Evolutionary conservation across 2,329 filamentous ascomycete genomes (phyloP), one percentile per base, ranked within the genome.

Genomic region (Colletotrichum sp.): DNA sequence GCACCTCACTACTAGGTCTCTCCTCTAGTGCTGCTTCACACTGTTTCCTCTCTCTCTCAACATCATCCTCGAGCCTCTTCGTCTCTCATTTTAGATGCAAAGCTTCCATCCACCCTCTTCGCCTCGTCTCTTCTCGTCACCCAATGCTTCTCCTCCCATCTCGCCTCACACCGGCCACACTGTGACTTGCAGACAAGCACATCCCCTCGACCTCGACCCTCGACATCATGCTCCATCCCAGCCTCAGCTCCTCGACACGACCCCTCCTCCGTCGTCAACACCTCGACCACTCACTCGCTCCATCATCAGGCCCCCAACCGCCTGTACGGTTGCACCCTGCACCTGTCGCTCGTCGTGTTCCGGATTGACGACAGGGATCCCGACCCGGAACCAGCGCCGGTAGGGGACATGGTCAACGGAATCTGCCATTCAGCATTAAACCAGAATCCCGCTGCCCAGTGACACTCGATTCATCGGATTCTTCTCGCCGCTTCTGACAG

Each of bases 301-400:
- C 28, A 16, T 66, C 60, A 32, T 24, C 30, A 30, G 52, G 26
- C 34, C 16, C 55, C 71, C 63, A 24, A 34, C 68, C 72, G 32
- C 36, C 30, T 67, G 61, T 63, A 64, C 69, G 72, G 72, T 75
- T 71, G 36, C 63, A 69, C 73, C 73, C 63, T 72, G 73, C 69
- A 68, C 63, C 69, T 68, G 63, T 72, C 73, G 73, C 73, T 65
- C 73, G 57, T 68, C 32, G 36, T 36, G 73, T 75, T 75, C 69
- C 73, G 73, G 73, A 75, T 75, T 75, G 57, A 63, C 73, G 61
- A 64, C 73, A 75, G 57, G 70, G 73, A 75, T 75, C 70, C 59
- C 57, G 28, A 64, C 68, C 32, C 68, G 68, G 39, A 71, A 63
- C 26, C 57, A 30, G 55, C 59, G 24, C 28, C 36, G 55, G 67